Percentiles rank a stretch among this genome's conserved stretches.
These are phyloP conservation scores for Ustilago trichophora DNA, from an alignment of 1,284 basidiomycete genomes.

Conservation along the genomic window DNA sequence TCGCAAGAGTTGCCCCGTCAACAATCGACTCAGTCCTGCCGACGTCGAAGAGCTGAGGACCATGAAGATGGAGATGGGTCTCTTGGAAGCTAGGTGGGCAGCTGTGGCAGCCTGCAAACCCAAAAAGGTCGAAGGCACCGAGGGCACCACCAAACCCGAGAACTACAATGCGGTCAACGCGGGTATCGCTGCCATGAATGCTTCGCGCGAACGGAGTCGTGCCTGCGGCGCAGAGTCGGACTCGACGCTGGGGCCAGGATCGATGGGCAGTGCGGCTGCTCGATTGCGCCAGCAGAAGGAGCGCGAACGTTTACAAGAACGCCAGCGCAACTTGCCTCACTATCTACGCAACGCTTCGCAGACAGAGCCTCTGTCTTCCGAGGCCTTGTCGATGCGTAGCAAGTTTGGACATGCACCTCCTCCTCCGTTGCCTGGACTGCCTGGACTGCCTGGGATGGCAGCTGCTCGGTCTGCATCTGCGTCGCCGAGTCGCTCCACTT, in stretches of 20 bases:
- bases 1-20: constrained; percentile 60
- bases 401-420: constrained; percentile 49
- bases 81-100: constrained; percentile 62
- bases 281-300: constrained; percentile 46
- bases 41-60: constrained; percentile 63
- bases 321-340: constrained; percentile 41
- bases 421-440: constrained; percentile 41
- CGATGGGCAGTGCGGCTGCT: constrained; percentile 25
- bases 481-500: constrained; percentile 35
- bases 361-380: constrained; percentile 30
- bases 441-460: no score
- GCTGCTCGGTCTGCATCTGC: constrained; percentile 11
- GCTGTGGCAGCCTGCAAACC: constrained; percentile 55
- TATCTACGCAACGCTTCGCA: constrained; percentile 21
- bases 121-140: constrained; percentile 35
- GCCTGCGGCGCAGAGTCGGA: constrained; percentile 43
- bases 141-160: constrained; percentile 40
- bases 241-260: constrained; percentile 32
- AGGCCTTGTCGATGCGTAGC: constrained; percentile 42
- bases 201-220: constrained; percentile 18
- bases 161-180: constrained; percentile 50
- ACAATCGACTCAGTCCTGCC: constrained; percentile 57
- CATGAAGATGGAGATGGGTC: constrained; percentile 63
- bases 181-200: constrained; percentile 37
- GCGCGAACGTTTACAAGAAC: constrained; percentile 38